Evolutionary conservation across 2,329 filamentous ascomycete species (phyloP).

Genomic region (Neofusicoccum ribis): DNA sequence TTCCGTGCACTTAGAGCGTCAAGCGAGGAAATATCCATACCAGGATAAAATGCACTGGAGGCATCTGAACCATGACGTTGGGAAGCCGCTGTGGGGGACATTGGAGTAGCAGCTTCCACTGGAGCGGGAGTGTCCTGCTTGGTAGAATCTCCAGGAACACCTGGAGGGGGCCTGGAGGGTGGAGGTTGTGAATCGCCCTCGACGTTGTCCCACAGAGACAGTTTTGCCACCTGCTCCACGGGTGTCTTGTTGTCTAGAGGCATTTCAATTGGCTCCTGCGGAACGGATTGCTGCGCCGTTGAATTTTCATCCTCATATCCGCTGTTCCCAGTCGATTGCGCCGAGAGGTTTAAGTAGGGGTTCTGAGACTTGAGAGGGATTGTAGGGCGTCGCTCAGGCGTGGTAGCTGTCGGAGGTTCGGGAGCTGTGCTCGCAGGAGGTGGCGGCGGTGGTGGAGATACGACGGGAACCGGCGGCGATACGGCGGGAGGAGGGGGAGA

Average conservation of each 20-base stretch:
- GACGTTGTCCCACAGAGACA: conserved; percentile 33
- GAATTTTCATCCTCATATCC: conserved; percentile 39
- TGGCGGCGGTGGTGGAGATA: conserved; percentile 24
- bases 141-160: neutral
- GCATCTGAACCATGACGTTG: conserved; percentile 27
- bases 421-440: conserved; percentile 30
- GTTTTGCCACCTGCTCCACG: conserved; percentile 39
- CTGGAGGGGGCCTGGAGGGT: neutral
- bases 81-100: conserved; percentile 20
- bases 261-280: conserved; percentile 41
- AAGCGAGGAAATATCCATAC: conserved; percentile 30
- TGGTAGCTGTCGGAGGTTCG: conserved; percentile 29
- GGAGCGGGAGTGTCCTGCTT: neutral
- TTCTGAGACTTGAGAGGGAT: conserved; percentile 42
- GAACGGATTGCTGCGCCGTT: conserved; percentile 27
- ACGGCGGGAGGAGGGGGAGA: neutral
- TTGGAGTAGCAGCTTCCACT: neutral
- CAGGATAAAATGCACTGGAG: conserved; percentile 32
- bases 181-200: conserved; percentile 22
- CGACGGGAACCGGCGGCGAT: neutral
- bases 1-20: conserved; percentile 31
- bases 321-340: conserved; percentile 37
- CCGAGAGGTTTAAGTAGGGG: conserved; percentile 42
- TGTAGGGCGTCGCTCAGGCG: conserved; percentile 23
- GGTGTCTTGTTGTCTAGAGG: conserved; percentile 44